A percentile compares a stretch with the other conserved stretches of the same genome.
These are phyloP conservation scores for Hypoxylon sp. DNA, from an alignment of 2,329 filamentous ascomycete genomes.

Conservation along the genomic window DNA sequence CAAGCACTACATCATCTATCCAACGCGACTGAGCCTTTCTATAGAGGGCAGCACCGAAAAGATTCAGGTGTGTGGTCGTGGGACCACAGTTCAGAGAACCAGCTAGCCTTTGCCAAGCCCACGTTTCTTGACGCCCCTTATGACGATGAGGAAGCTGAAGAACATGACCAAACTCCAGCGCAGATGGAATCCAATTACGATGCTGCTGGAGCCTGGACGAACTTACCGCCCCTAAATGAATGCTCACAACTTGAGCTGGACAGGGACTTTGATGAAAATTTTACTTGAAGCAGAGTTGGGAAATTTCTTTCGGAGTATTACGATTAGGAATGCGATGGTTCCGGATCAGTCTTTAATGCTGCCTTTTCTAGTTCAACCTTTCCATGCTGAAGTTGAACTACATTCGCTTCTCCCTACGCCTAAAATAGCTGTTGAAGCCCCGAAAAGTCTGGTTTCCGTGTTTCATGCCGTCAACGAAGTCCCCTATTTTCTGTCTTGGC, in stretches of 20 bases:
- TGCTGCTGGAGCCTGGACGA: constrained; percentile 3
- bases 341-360: not conserved
- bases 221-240: not conserved
- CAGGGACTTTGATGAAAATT: constrained; percentile 4
- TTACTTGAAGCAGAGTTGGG: not conserved
- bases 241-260: constrained; percentile 1
- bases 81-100: constrained; percentile 23
- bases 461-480: not conserved
- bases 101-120: not conserved
- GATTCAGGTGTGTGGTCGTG: constrained; percentile 33
- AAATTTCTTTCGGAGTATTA: not conserved
- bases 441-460: not conserved
- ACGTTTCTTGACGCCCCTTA: not conserved
- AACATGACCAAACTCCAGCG: not conserved
- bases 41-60: constrained; percentile 15
- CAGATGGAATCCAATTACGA: not conserved
- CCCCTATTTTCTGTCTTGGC: not conserved
- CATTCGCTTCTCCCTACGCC: not conserved
- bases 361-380: not conserved
- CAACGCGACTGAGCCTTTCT: constrained; percentile 28
- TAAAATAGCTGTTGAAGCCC: not conserved
- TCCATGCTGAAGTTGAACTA: not conserved
- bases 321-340: not conserved
- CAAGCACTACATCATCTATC: constrained; percentile 11
- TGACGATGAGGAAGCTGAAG: not conserved